These are phyloP conservation scores for Coniophora puteana DNA, from an alignment of 1,284 basidiomycete genomes.

Conservation along the genomic window DNA sequence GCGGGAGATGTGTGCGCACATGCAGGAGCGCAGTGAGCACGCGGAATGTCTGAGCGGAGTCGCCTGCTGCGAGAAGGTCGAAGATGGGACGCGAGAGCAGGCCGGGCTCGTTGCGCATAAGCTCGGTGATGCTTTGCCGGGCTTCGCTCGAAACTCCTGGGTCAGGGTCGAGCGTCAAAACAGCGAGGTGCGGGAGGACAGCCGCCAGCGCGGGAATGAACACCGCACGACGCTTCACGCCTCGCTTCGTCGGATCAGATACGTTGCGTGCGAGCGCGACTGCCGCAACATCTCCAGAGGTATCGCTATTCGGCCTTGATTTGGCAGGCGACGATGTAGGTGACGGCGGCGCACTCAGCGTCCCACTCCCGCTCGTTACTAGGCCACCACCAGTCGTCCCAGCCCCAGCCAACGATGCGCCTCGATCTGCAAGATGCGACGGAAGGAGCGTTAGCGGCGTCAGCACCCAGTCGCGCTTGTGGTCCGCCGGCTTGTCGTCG, in stretches of 20 bases:
- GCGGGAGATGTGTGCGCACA: slow-evolving; percentile 52
- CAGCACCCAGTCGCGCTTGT: slow-evolving; percentile 51
- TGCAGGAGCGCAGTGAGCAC: slow-evolving; percentile 51
- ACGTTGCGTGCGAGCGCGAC: slow-evolving; percentile 44
- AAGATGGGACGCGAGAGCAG: slow-evolving; percentile 62
- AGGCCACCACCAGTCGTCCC: too few relatives aligned
- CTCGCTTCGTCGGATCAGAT: slow-evolving; percentile 46
- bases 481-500: slow-evolving; percentile 51
- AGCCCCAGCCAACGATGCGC: too few relatives aligned
- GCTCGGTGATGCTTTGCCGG: slow-evolving; percentile 54
- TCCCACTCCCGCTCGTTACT: slow-evolving; percentile 2
- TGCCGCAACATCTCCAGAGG: slow-evolving; percentile 24
- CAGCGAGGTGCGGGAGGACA: slow-evolving; percentile 50
- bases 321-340: slow-evolving; percentile 31
- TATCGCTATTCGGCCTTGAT: slow-evolving; percentile 22
- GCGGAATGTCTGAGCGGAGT: slow-evolving; percentile 27
- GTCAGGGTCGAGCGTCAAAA: slow-evolving; percentile 51
- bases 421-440: slow-evolving; percentile 47
- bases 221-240: slow-evolving; percentile 54
- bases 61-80: slow-evolving; percentile 52
- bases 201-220: slow-evolving; percentile 59
- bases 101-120: slow-evolving; percentile 74
- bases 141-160: slow-evolving; percentile 55
- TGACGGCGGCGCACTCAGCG: slow-evolving; percentile 19
- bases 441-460: slow-evolving; percentile 65